phyloP scores from a whole-genome alignment of 1,139 yeast genomes.

The Kodamaea derodonti region DNA sequence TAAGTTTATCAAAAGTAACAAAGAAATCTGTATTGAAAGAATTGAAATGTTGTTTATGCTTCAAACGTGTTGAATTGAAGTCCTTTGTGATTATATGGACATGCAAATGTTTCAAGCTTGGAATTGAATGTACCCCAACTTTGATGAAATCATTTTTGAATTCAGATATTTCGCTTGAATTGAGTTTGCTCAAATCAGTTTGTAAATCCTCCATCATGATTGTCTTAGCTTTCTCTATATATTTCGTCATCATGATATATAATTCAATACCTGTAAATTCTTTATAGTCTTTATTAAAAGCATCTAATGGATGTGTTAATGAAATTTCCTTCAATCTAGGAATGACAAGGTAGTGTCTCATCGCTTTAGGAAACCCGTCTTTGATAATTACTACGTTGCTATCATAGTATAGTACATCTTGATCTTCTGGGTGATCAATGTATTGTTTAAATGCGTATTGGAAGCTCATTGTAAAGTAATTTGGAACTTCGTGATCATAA shows the following conservation, averaged over 20 bases:
- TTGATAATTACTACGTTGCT: constrained; percentile 52
- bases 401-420: constrained; percentile 38
- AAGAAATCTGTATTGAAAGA: constrained; percentile 68
- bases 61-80: constrained; percentile 50
- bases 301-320: constrained; percentile 50
- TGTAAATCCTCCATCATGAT: constrained; percentile 36
- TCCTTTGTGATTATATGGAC: constrained; percentile 71
- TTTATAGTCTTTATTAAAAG: constrained; percentile 31
- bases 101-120: constrained; percentile 67
- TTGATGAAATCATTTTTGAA: constrained; percentile 39
- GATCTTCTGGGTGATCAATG: constrained; percentile 26
- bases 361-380: constrained; percentile 65
- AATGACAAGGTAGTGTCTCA: constrained; percentile 56
- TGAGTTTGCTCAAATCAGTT: background rate
- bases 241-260: constrained; percentile 27
- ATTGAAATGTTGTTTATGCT: constrained; percentile 65
- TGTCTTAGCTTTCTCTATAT: constrained; percentile 42
- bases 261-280: constrained; percentile 18
- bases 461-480: no score
- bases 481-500: background rate
- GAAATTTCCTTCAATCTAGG: constrained; percentile 48
- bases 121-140: constrained; percentile 68
- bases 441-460: constrained; percentile 31
- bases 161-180: constrained; percentile 11
- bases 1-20: constrained; percentile 45